Percentiles rank a stretch among this genome's conserved stretches.
Evolutionary conservation across 1,284 basidiomycete species (phyloP).

Genomic region (Leccinum subfulvum): DNA sequence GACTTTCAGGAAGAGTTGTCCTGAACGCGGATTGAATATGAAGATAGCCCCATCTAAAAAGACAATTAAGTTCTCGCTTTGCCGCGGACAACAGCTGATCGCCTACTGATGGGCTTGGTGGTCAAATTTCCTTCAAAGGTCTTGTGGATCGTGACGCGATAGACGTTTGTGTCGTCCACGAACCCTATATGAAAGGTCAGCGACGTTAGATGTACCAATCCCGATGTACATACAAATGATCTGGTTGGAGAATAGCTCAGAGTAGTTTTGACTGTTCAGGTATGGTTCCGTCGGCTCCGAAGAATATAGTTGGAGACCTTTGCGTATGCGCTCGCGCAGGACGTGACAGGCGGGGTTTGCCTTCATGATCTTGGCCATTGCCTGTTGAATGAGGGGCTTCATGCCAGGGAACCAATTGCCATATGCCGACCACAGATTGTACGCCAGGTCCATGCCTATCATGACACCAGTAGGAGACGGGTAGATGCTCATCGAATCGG

Average conservation of each 20-base stretch:
- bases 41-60: conserved; percentile 90
- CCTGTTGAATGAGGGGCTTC: conserved; percentile 97
- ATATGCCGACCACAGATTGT: conserved; percentile 99
- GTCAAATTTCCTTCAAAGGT: conserved; percentile 99
- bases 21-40: conserved; percentile 99
- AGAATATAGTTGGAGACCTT: conserved; percentile 97
- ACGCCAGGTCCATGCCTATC: conserved; percentile 97
- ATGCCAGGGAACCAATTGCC: conserved; percentile 99
- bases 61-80: conserved; percentile 3
- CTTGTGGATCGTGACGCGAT: conserved; percentile 99
- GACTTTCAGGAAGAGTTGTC: conserved; percentile 97
- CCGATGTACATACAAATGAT: conserved; percentile 81
- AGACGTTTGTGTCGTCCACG: conserved; percentile 99
- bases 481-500: conserved; percentile 96
- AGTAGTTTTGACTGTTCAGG: conserved; percentile 97
- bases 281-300: conserved; percentile 99
- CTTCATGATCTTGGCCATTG: conserved; percentile 99
- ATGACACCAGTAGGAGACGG: conserved; percentile 97
- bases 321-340: conserved; percentile 96
- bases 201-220: background rate
- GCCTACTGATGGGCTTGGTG: conserved; percentile 94
- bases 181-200: conserved; percentile 60
- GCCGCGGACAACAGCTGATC: background rate
- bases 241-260: conserved; percentile 97
- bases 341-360: conserved; percentile 98